Percentiles rank a stretch among this genome's conserved stretches.
Evolutionary conservation across 2,329 filamentous ascomycete genomes (phyloP).

Genomic region (Helotiales sp.): DNA sequence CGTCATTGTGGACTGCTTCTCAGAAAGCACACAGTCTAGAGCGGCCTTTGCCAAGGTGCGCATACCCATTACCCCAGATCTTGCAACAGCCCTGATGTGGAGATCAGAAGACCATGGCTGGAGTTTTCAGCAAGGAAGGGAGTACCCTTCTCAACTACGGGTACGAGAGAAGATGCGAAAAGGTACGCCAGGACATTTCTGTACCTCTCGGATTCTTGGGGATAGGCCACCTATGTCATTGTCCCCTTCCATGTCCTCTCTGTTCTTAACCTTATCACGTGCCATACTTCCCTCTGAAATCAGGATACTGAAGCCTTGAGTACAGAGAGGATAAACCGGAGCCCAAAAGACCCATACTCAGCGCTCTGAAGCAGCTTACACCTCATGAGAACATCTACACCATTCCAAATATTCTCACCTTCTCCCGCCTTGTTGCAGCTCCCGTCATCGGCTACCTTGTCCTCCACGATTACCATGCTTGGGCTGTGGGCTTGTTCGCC

Average conservation of each 20-base stretch:
- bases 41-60: slow-evolving; percentile 3
- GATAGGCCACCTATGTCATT: too few relatives aligned
- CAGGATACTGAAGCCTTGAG: not conserved
- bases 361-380: slow-evolving; percentile 32
- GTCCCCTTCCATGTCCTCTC: not conserved
- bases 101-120: not conserved
- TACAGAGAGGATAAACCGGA: not conserved
- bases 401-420: slow-evolving; percentile 89
- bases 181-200: slow-evolving; percentile 5
- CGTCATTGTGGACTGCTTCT: slow-evolving; percentile 2
- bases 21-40: not conserved
- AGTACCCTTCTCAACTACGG: slow-evolving; percentile 13
- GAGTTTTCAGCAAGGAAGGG: not conserved
- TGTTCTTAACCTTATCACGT: not conserved
- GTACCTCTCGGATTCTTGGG: not conserved
- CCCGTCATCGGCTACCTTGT: slow-evolving; percentile 88
- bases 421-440: slow-evolving; percentile 79
- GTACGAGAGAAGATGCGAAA: not conserved
- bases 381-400: slow-evolving; percentile 93
- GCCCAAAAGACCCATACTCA: slow-evolving; percentile 27
- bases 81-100: slow-evolving; percentile 9
- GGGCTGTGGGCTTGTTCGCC: slow-evolving; percentile 81
- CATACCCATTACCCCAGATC: not conserved
- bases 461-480: slow-evolving; percentile 75
- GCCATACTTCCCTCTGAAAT: not conserved